Percentiles rank a stretch among this genome's conserved stretches.
Evolutionary conservation across 345 rosid species (phyloP).

Genomic region (Ricinus communis): DNA sequence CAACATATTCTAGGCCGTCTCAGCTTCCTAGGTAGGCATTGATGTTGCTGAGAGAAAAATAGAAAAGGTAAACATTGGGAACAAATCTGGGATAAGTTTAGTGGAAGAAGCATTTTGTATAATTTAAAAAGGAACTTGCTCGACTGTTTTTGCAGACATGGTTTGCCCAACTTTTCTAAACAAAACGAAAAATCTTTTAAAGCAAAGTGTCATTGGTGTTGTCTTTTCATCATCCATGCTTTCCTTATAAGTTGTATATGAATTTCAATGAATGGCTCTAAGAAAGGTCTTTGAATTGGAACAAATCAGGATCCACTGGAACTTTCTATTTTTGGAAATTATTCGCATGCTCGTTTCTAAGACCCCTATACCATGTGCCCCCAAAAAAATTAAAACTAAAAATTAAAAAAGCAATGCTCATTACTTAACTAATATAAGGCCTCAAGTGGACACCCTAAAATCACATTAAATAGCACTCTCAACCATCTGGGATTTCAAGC

Average conservation of each 20-base stretch:
- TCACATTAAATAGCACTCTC: constrained; percentile 31
- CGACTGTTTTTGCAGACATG: background rate
- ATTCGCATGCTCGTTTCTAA: constrained; percentile 30
- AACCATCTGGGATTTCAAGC: background rate
- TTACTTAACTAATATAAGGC: too few relatives aligned
- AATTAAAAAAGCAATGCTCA: too few relatives aligned
- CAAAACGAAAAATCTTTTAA: constrained; percentile 7
- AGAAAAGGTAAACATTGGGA: too few relatives aligned
- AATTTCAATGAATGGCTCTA: constrained; percentile 25
- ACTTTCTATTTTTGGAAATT: constrained; percentile 35
- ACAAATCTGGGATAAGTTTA: constrained; percentile 5
- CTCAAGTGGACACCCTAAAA: too few relatives aligned
- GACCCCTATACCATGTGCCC: too few relatives aligned
- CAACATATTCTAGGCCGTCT: too few relatives aligned
- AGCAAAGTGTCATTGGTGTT: constrained; percentile 31
- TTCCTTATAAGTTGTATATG: constrained; percentile 15
- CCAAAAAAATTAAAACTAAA: too few relatives aligned
- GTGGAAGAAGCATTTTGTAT: constrained; percentile 43
- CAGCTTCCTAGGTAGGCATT: too few relatives aligned
- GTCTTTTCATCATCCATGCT: constrained; percentile 37
- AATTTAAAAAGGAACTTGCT: background rate
- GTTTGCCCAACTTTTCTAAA: constrained; percentile 10
- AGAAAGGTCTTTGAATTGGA: constrained; percentile 16
- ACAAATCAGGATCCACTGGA: background rate
- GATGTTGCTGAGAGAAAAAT: too few relatives aligned